These are phyloP conservation scores for Cupressus sempervirens DNA, from an alignment of 75 land plant species.

Conservation along the genomic window DNA sequence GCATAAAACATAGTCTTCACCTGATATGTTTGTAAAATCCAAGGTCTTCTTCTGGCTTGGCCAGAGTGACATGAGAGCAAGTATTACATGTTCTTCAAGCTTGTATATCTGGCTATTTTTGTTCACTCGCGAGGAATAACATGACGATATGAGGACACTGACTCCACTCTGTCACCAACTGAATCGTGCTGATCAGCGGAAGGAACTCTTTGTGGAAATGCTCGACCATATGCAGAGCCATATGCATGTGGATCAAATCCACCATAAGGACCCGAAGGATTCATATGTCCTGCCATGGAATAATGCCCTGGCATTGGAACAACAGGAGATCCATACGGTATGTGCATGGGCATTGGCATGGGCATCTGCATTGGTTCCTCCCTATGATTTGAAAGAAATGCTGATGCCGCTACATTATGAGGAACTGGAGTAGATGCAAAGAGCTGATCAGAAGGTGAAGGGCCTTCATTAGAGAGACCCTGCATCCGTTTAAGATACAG, in stretches of 20 bases:
- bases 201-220: conserved; percentile 7
- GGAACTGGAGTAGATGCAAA: conserved; percentile 59
- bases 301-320: conserved; percentile 27
- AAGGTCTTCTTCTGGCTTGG: background rate
- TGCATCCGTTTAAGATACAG: conserved; percentile 79
- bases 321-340: conserved; percentile 20
- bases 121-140: conserved; percentile 2
- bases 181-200: conserved; percentile 15
- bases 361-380: background rate
- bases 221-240: background rate
- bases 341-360: conserved; percentile 20
- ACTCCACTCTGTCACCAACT: conserved; percentile 5
- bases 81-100: background rate
- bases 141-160: background rate
- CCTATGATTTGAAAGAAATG: conserved; percentile 9
- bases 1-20: background rate
- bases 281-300: conserved; percentile 11
- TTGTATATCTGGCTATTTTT: background rate
- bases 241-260: conserved; percentile 10
- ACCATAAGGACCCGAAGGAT: background rate
- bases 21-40: background rate
- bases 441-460: conserved; percentile 53
- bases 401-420: conserved; percentile 24
- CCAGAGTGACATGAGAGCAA: background rate
- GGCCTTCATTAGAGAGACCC: conserved; percentile 44